phyloP scores from a whole-genome alignment of 106 monocot species.

The Amphibolis antarctica region DNA sequence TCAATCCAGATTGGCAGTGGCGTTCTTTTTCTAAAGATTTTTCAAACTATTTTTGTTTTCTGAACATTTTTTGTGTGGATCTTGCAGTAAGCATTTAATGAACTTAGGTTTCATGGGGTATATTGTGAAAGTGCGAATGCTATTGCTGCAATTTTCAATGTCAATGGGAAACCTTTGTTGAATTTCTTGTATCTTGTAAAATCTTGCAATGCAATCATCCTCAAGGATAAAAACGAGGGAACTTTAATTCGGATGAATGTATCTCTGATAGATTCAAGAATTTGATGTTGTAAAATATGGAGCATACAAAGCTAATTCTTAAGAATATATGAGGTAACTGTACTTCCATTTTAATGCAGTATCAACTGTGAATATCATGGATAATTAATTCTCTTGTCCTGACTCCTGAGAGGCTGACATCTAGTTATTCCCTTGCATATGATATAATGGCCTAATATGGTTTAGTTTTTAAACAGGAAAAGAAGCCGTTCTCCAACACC shows the following conservation, averaged over 20 bases:
- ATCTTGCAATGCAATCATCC: neutral
- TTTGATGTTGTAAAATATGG: constrained; percentile 41
- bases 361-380: neutral
- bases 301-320: constrained; percentile 40
- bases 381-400: neutral
- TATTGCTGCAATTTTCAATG: neutral
- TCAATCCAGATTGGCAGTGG: too few relatives aligned
- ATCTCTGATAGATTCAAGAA: constrained; percentile 19
- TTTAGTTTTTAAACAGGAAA: constrained; percentile 36
- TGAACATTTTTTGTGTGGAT: too few relatives aligned
- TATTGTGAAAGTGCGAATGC: neutral
- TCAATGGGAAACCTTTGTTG: neutral
- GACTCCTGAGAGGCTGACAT: too few relatives aligned
- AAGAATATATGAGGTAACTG: constrained; percentile 40
- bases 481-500: constrained; percentile 74
- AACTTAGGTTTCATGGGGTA: neutral
- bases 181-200: neutral
- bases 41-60: too few relatives aligned
- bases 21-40: too few relatives aligned
- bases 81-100: too few relatives aligned
- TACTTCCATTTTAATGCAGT: constrained; percentile 11
- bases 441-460: neutral
- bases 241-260: constrained; percentile 4
- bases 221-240: neutral
- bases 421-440: neutral